Conservation (phyloP, 257 asterid species). For the Solanum okadae region DNA sequence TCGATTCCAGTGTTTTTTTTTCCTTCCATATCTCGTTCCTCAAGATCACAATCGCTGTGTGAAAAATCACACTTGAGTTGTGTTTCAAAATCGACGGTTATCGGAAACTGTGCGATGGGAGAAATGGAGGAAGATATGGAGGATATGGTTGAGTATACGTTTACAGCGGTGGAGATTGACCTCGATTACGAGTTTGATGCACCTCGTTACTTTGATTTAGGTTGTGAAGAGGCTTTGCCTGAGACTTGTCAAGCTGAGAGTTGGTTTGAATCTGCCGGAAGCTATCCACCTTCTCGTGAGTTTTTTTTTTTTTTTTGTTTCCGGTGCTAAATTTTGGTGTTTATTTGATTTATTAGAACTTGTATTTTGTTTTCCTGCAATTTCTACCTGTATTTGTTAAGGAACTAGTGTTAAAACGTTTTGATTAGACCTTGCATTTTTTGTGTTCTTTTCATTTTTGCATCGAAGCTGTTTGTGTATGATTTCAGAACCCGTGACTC, state of each 20-base stretch:
- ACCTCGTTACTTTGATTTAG: conserved; percentile 64
- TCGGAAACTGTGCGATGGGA: not conserved
- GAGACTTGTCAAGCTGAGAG: conserved; percentile 54
- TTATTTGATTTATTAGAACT: not conserved
- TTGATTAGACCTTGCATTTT: not conserved
- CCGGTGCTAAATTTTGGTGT: not conserved
- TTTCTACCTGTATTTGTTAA: not conserved
- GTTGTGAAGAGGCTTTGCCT: conserved; percentile 41
- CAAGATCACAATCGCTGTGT: not conserved
- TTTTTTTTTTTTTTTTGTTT: not conserved
- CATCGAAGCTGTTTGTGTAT: not conserved
- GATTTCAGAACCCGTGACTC: not conserved
- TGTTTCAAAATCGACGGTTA: not conserved
- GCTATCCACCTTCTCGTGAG: conserved; percentile 92
- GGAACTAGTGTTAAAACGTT: not conserved
- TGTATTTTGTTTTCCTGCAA: not conserved
- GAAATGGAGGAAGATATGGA: conserved; percentile 60
- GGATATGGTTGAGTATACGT: conserved; percentile 37
- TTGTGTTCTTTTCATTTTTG: not conserved
- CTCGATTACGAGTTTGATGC: conserved; percentile 94
- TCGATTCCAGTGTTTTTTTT: not conserved
- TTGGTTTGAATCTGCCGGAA: conserved; percentile 82
- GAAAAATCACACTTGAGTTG: not conserved
- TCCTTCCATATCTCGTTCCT: not conserved
- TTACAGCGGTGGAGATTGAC: conserved; percentile 76